These are phyloP conservation scores for Leishmania tropica DNA, from an alignment of 208 protist genomes.

Conservation along the genomic window DNA sequence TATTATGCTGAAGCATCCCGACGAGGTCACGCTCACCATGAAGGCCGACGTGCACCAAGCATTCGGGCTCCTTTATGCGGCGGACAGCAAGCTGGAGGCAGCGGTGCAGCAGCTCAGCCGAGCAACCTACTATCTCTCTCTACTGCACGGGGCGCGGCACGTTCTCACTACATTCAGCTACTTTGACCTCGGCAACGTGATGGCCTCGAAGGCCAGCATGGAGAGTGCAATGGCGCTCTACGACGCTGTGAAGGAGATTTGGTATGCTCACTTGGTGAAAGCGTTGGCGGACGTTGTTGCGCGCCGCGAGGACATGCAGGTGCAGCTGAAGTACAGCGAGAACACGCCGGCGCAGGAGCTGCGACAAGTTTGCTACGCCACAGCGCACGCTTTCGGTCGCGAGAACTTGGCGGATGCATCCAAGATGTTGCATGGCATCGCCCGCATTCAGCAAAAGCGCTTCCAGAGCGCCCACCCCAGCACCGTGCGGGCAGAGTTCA, in stretches of 20 bases:
- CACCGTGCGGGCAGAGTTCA: slow-evolving; percentile 67
- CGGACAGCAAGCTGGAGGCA: slow-evolving; percentile 82
- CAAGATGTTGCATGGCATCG: slow-evolving; percentile 89
- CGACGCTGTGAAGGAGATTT: slow-evolving; percentile 88
- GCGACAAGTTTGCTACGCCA: slow-evolving; percentile 51
- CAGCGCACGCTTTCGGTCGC: slow-evolving; percentile 66
- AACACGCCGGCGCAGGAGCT: slow-evolving; percentile 45
- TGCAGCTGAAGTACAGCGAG: slow-evolving; percentile 74
- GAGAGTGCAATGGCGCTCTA: slow-evolving; percentile 89
- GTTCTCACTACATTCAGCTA: slow-evolving; percentile 89
- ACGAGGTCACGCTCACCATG: slow-evolving; percentile 48
- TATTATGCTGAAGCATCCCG: slow-evolving; percentile 73
- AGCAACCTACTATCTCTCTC: slow-evolving; percentile 87
- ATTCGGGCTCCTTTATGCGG: slow-evolving; percentile 88
- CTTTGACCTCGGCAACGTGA: slow-evolving; percentile 92
- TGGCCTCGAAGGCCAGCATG: slow-evolving; percentile 85
- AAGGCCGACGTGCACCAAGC: slow-evolving; percentile 91
- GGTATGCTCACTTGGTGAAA: slow-evolving; percentile 57
- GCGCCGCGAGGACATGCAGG: slow-evolving; percentile 48
- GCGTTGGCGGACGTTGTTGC: slow-evolving; percentile 66
- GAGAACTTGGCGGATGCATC: slow-evolving; percentile 84
- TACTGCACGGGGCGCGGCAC: slow-evolving; percentile 76
- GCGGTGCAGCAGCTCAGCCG: slow-evolving; percentile 83
- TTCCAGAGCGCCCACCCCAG: slow-evolving; percentile 71
- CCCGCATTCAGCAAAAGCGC: slow-evolving; percentile 81